Evolutionary conservation across 768 basidiomycete genomes (phyloP).

Genomic region (Termitomyces sp.): DNA sequence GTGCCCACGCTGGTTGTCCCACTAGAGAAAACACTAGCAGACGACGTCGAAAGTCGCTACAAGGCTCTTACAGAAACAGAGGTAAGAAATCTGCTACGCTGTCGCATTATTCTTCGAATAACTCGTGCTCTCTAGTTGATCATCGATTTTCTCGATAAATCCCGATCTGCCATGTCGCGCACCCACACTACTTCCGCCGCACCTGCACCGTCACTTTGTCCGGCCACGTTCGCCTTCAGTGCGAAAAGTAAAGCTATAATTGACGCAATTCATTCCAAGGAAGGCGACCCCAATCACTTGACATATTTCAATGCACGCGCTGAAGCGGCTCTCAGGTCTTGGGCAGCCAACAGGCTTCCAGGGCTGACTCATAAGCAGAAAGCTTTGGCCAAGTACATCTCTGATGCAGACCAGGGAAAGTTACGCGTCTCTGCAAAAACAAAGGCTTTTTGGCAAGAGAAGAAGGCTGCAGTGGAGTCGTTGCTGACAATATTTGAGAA

Average conservation of each 20-base stretch:
- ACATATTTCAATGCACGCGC: constrained; percentile 55
- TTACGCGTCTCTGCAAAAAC: constrained; percentile 58
- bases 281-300: constrained; percentile 58
- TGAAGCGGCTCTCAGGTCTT: constrained; percentile 39
- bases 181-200: constrained; percentile 66
- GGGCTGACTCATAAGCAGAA: constrained; percentile 41
- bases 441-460: constrained; percentile 54
- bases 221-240: constrained; percentile 73
- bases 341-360: constrained; percentile 37
- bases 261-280: constrained; percentile 56
- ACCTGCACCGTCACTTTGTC: constrained; percentile 71
- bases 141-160: constrained; percentile 78
- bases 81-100: constrained; percentile 28
- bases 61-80: constrained; percentile 73
- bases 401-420: constrained; percentile 41
- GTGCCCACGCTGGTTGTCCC: constrained; percentile 87
- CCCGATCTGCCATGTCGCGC: constrained; percentile 61
- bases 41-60: constrained; percentile 73
- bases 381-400: constrained; percentile 43
- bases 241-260: constrained; percentile 45
- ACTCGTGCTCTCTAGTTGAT: constrained; percentile 43
- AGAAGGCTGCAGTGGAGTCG: constrained; percentile 36
- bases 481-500: constrained; percentile 40
- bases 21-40: constrained; percentile 60
- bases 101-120: neutral